phyloP scores from a whole-genome alignment of 164 flowering plant species.

The Berberis thunbergii region DNA sequence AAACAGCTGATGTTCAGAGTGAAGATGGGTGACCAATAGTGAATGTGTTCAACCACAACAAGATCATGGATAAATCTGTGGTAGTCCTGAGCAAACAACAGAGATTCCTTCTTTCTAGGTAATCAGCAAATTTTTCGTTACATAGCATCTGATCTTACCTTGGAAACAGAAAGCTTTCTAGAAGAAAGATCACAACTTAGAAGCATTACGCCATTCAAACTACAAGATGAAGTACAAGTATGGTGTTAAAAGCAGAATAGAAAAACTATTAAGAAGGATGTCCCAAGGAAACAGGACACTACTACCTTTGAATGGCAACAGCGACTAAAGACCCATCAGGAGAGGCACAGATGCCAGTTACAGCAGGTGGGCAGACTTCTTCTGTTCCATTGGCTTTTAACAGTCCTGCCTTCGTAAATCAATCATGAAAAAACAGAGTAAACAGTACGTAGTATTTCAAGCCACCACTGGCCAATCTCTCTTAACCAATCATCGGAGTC shows the following conservation, averaged over 20 bases:
- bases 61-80: too few species aligned
- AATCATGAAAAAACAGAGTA: constrained; percentile 5
- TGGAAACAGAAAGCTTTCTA: constrained; percentile 42
- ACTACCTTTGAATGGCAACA: constrained; percentile 72
- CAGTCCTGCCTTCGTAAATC: constrained; percentile 47
- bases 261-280: not conserved
- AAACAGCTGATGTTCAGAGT: not conserved
- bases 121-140: not conserved
- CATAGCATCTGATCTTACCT: constrained; percentile 32
- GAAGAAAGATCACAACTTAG: constrained; percentile 48
- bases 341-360: constrained; percentile 61
- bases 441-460: not conserved
- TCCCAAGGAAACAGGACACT: constrained; percentile 1
- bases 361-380: constrained; percentile 32
- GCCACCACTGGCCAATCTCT: not conserved
- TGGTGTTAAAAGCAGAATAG: not conserved
- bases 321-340: constrained; percentile 56
- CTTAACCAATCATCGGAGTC: not conserved
- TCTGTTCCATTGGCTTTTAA: constrained; percentile 35
- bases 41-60: not conserved
- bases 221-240: constrained; percentile 14
- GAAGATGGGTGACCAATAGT: not conserved
- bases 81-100: too few species aligned
- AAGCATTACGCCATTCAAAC: constrained; percentile 66
- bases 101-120: not conserved